A percentile compares a stretch with the other conserved stretches of the same genome.
These are phyloP conservation scores for Hordeum pubiflorum DNA, from an alignment of 202 grass and related monocot species.

Conservation along the genomic window DNA sequence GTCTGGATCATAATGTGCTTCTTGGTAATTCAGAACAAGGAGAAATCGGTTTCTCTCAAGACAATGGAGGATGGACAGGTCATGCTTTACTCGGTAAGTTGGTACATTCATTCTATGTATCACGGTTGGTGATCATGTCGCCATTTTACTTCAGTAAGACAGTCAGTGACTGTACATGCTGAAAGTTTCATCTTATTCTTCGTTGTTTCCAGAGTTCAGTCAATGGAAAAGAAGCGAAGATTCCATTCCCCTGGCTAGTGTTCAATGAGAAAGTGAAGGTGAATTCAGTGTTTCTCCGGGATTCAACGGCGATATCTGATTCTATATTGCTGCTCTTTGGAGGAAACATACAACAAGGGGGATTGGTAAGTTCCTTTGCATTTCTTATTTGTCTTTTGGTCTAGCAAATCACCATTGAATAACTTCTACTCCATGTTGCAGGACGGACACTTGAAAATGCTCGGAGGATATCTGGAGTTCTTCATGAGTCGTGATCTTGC, in stretches of 20 bases:
- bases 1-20: conserved; percentile 1
- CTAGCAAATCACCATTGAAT: neutral
- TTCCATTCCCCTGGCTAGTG: conserved; percentile 94
- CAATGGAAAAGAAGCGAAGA: conserved; percentile 79
- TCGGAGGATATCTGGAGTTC: conserved; percentile 92
- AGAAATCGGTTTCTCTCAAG: conserved; percentile 89
- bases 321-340: conserved; percentile 88
- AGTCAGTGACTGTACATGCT: neutral
- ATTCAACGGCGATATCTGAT: conserved; percentile 89
- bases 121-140: conserved; percentile 3
- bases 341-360: conserved; percentile 61
- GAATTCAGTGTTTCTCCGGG: conserved; percentile 91
- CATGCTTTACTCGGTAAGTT: conserved; percentile 94
- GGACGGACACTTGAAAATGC: conserved; percentile 98
- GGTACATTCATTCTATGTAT: neutral
- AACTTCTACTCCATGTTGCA: conserved; percentile 24
- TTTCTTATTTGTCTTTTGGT: conserved; percentile 8
- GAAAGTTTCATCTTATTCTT: conserved; percentile 2
- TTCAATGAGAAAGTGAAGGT: conserved; percentile 99
- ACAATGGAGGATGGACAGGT: conserved; percentile 98
- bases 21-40: conserved; percentile 70
- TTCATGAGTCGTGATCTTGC: conserved; percentile 90
- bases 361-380: conserved; percentile 52
- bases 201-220: conserved; percentile 84
- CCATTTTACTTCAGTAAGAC: neutral